Evolutionary conservation across 345 rosid genomes (phyloP).

Genomic region (Lumnitzera racemosa): DNA sequence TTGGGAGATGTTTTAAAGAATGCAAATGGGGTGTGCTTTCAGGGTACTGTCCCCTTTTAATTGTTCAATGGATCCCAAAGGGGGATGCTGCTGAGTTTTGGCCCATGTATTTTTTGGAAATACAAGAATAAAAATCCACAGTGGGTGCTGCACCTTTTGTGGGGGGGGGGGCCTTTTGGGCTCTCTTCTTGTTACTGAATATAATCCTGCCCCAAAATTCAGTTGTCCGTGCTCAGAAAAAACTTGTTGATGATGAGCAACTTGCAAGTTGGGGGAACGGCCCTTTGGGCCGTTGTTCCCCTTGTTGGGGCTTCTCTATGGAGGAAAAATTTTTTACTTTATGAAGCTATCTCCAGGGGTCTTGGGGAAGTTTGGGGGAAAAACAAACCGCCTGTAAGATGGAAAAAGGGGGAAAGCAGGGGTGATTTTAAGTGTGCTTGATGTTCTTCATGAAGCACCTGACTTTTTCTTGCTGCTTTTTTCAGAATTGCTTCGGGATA

Average conservation of each 20-base stretch:
- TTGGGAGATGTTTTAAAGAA: conserved; percentile 98
- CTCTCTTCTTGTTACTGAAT: conserved; percentile 85
- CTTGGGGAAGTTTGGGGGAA: conserved; percentile 96
- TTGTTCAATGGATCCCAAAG: conserved; percentile 85
- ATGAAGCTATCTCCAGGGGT: conserved; percentile 91
- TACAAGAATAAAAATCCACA: conserved; percentile 86
- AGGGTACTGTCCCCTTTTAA: conserved; percentile 87
- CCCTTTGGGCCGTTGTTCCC: conserved; percentile 97
- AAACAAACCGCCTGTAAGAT: conserved; percentile 95
- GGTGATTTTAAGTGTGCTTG: conserved; percentile 78
- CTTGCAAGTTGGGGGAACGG: conserved; percentile 95
- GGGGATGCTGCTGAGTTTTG: conserved; percentile 99
- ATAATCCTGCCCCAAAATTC: conserved; percentile 92
- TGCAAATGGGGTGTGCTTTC: conserved; percentile 95
- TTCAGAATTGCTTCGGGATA: conserved; percentile 85
- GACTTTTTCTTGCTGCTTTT: conserved; percentile 89
- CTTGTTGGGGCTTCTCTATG: conserved; percentile 95
- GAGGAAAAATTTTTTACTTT: conserved; percentile 86
- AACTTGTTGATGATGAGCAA: conserved; percentile 96
- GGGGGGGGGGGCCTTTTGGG: conserved; percentile 98
- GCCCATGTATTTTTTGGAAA: conserved; percentile 89
- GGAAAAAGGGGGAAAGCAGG: conserved; percentile 99
- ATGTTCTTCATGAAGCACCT: conserved; percentile 90
- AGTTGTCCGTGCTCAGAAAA: conserved; percentile 87
- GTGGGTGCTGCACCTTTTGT: conserved; percentile 96